These are phyloP conservation scores for Huntiella bhutanensis DNA, from an alignment of 2,329 filamentous ascomycete genomes.

Conservation along the genomic window DNA sequence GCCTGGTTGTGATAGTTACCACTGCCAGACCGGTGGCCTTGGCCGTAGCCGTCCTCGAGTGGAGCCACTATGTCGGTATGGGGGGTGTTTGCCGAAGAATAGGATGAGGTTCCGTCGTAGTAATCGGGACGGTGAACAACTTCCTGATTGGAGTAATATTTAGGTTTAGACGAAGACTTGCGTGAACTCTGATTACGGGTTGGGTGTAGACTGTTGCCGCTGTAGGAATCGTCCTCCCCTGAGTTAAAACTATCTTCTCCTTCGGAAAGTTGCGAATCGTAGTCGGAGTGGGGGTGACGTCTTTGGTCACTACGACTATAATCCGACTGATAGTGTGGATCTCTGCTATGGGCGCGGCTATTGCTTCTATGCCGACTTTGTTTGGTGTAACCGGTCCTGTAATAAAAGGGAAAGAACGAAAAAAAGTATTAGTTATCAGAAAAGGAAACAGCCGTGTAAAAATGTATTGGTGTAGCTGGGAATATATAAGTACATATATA, in stretches of 20 bases:
- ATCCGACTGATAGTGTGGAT: not conserved
- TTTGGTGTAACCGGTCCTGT: not conserved
- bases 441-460: not conserved
- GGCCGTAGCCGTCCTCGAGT: slow-evolving; percentile 38
- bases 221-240: not conserved
- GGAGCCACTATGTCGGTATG: slow-evolving; percentile 44
- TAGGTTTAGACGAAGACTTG: not conserved
- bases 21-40: slow-evolving; percentile 19
- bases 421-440: not conserved
- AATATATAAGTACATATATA: not conserved
- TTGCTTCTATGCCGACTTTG: not conserved
- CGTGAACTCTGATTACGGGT: slow-evolving; percentile 15
- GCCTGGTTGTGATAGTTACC: slow-evolving; percentile 3
- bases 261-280: not conserved
- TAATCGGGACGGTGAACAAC: slow-evolving; percentile 1
- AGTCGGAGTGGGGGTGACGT: not conserved
- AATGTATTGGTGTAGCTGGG: not conserved
- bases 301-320: not conserved
- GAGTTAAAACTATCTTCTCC: not conserved
- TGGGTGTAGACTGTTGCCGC: not conserved
- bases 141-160: not conserved
- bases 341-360: not conserved
- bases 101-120: slow-evolving; percentile 8
- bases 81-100: slow-evolving; percentile 20
- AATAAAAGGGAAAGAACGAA: not conserved